phyloP scores from a whole-genome alignment of 805 yeast species.

The Kazachstania martiniae region DNA sequence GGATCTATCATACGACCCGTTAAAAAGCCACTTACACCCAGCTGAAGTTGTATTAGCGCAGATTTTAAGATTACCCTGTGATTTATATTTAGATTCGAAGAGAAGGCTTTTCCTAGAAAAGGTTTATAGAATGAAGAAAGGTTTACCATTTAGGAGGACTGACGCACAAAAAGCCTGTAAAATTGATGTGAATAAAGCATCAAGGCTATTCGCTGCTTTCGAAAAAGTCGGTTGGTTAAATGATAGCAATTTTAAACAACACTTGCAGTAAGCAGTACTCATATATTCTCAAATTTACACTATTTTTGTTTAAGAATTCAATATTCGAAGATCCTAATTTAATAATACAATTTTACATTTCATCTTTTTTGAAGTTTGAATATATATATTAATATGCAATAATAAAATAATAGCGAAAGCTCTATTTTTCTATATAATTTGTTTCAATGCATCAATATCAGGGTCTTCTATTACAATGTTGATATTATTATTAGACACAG shows the following conservation, averaged over 20 bases:
- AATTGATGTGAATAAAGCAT: slow-evolving; percentile 93
- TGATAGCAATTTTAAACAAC: slow-evolving; percentile 54
- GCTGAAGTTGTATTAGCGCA: slow-evolving; percentile 84
- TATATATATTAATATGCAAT: too few species aligned
- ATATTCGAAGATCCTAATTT: too few species aligned
- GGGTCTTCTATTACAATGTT: slow-evolving; percentile 1
- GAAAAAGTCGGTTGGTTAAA: slow-evolving; percentile 89
- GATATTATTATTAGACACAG: background rate
- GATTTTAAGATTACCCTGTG: slow-evolving; percentile 79
- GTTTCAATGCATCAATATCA: too few species aligned
- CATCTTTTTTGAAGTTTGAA: background rate
- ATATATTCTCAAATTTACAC: too few species aligned
- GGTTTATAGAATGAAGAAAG: slow-evolving; percentile 58
- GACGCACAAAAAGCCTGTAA: slow-evolving; percentile 98
- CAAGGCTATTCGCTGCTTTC: slow-evolving; percentile 79
- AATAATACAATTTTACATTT: too few species aligned
- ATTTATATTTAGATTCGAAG: slow-evolving; percentile 69
- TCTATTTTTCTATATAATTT: too few species aligned
- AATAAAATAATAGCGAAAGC: too few species aligned
- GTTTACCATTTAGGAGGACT: slow-evolving; percentile 83
- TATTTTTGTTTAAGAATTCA: too few species aligned
- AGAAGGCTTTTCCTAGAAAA: slow-evolving; percentile 83
- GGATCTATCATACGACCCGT: slow-evolving; percentile 76
- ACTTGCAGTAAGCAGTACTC: slow-evolving; percentile 18
- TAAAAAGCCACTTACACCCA: slow-evolving; percentile 66